phyloP scores from a whole-genome alignment of 495 filamentous ascomycete genomes.

The Hypoxylon intermedium region DNA sequence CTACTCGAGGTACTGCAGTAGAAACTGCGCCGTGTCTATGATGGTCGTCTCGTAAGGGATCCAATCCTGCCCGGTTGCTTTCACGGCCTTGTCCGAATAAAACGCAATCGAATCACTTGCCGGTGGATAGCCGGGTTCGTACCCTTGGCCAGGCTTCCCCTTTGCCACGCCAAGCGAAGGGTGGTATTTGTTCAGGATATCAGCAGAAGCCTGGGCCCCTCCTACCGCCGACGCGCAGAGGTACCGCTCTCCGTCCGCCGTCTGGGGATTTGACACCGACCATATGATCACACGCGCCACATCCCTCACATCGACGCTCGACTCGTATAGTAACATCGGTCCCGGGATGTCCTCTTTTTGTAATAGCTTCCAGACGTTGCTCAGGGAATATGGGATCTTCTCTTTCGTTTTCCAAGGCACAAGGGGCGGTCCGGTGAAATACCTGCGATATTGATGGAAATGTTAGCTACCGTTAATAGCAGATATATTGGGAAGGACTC shows the following conservation, averaged over 20 bases:
- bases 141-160: slow-evolving; percentile 36
- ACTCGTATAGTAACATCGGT: slow-evolving; percentile 34
- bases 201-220: slow-evolving; percentile 40
- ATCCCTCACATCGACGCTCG: slow-evolving; percentile 45
- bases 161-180: slow-evolving; percentile 24
- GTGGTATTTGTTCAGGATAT: slow-evolving; percentile 36
- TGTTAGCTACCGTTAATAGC: slow-evolving; percentile 1
- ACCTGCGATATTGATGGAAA: slow-evolving; percentile 13
- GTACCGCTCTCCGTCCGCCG: slow-evolving; percentile 41
- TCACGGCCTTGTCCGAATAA: slow-evolving; percentile 40
- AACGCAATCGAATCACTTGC: slow-evolving; percentile 24
- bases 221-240: slow-evolving; percentile 39
- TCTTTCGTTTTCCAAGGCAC: slow-evolving; percentile 33
- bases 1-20: slow-evolving; percentile 29
- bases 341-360: slow-evolving; percentile 29
- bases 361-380: slow-evolving; percentile 31
- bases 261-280: slow-evolving; percentile 25
- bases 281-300: slow-evolving; percentile 46
- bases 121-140: slow-evolving; percentile 28
- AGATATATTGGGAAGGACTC: not conserved
- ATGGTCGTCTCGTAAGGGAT: slow-evolving; percentile 49
- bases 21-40: slow-evolving; percentile 42
- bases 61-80: slow-evolving; percentile 43
- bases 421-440: slow-evolving; percentile 40
- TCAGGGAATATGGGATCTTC: slow-evolving; percentile 34